Conservation (phyloP, 1,139 yeast species). For the Nakaseomyces nivariensis region DNA sequence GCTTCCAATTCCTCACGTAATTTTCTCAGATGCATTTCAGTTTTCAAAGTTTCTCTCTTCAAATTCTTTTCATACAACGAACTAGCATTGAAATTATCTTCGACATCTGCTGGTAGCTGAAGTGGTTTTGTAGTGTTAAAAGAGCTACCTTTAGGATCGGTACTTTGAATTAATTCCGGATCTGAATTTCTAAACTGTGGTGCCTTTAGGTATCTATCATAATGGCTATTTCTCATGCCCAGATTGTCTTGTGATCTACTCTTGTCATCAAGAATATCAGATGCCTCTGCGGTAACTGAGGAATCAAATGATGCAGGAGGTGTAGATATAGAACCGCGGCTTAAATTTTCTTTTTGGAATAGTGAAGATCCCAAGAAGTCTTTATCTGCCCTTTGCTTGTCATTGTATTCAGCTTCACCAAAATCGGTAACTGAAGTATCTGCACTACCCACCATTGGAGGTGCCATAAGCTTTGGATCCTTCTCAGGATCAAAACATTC, state of each 20-base stretch:
- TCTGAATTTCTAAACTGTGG: conserved; percentile 1
- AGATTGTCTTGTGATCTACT: not conserved
- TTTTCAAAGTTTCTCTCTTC: conserved; percentile 16
- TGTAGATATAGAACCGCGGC: not conserved
- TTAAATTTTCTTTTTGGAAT: not conserved
- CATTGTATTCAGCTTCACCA: not conserved
- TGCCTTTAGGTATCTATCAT: not conserved
- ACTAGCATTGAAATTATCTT: not conserved
- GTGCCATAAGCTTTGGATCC: not conserved
- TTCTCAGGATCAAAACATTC: not conserved
- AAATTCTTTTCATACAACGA: not conserved
- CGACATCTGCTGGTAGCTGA: not conserved
- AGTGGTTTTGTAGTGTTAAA: not conserved
- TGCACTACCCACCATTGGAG: not conserved
- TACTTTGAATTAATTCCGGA: not conserved
- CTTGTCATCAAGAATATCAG: not conserved
- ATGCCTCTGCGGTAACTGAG: not conserved
- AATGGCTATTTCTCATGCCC: not conserved
- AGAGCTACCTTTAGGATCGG: not conserved
- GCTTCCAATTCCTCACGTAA: conserved; percentile 27
- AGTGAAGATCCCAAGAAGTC: not conserved
- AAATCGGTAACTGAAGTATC: not conserved
- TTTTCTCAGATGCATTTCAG: conserved; percentile 27
- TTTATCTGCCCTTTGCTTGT: not conserved
- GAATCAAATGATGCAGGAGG: not conserved